Evolutionary conservation across 164 flowering plant genomes (phyloP), one percentile per base, ranked within the genome.

Genomic region (Liquidambar formosana): DNA sequence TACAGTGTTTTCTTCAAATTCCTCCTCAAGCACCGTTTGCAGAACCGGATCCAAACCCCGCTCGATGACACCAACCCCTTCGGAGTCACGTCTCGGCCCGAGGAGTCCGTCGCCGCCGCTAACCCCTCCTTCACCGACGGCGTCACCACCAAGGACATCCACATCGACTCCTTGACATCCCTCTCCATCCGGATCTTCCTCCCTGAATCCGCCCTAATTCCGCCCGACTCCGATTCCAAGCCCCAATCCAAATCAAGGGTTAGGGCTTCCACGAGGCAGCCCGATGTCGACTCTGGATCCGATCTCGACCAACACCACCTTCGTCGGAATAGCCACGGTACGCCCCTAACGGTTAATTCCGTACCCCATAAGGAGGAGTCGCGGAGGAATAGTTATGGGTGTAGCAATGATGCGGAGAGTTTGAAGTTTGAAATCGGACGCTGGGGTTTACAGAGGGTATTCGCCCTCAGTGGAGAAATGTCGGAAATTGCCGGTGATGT

Each of bases 121-220:
- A 95, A 91, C 56, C 97, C 99, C 4, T 71, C 84, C 16, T 95
- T 95, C 77, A 63, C 88, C 72, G 99, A 95, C 51, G 96, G 96
- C n/a, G 94, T 94, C 16, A 97, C 99, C 64, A 92, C 97, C 52
- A 94, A 94, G 71, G 97, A 94, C 68, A 85, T 92, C 61, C 99
- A 94, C 69, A 88, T 94, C 71, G 85, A 82, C 61, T 71, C 85
- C 15, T 78, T 71, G 38, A 83, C 84, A 4, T 78, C 86, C 0
- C 74, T 83, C n/a, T 63, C 82, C 9, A 57, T 83, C 18, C 80
- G 86, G 72, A 83, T 83, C 66, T 83, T 83, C 60, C 78, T 83
- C 9, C 86, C 86, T 1, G 86, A 83, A 11, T 75, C 86, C 27
- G 81, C 81, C 14, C 76, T 82, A 11, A 41, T 15, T 23, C 78